Conservation (phyloP, 164 flowering plant genomes). For the Kalanchoe fedtschenkoi region DNA sequence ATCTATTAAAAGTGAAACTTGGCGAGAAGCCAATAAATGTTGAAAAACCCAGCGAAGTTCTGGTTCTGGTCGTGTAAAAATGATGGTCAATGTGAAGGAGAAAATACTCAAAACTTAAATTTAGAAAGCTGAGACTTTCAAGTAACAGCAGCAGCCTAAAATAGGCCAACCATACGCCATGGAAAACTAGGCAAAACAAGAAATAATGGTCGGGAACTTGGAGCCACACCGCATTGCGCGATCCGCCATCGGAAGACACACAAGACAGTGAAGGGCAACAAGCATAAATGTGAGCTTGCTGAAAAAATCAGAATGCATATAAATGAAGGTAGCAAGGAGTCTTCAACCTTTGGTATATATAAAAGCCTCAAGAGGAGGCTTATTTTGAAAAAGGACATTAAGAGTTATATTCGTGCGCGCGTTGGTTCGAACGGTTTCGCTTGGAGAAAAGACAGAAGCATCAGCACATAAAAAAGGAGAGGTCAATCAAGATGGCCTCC, state of each 20-base stretch:
- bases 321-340: background rate
- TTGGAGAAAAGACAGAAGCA: background rate
- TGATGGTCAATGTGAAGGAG: too few species aligned
- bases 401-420: background rate
- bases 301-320: background rate
- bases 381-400: background rate
- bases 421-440: background rate
- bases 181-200: background rate
- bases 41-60: too few species aligned
- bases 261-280: background rate
- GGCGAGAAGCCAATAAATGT: too few species aligned
- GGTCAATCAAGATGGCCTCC: background rate
- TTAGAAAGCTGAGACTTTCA: background rate
- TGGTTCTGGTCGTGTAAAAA: too few species aligned
- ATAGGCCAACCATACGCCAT: too few species aligned
- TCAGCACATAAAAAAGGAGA: background rate
- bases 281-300: background rate
- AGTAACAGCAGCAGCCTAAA: background rate
- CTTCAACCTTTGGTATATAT: background rate
- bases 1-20: too few species aligned
- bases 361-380: constrained; percentile 3
- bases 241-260: background rate
- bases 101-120: background rate
- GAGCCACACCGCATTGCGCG: background rate
- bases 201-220: too few species aligned